Evolutionary conservation across 108 stramenopile genomes (phyloP).

Genomic region (Tribonema minus): DNA sequence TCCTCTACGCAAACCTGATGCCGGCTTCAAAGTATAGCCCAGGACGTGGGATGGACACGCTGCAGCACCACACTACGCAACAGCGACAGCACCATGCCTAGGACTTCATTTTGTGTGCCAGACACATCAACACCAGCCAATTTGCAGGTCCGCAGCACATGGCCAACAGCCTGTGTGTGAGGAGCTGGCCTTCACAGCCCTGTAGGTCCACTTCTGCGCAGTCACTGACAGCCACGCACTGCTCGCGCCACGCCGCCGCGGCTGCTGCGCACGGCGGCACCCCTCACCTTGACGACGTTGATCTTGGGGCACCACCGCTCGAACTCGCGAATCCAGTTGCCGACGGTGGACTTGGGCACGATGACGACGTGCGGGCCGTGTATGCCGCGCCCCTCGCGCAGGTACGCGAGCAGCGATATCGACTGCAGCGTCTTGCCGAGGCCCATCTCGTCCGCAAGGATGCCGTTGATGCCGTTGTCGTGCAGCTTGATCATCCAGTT

Average conservation of each 20-base stretch:
- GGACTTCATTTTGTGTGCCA: too few species aligned
- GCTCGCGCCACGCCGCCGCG: background rate
- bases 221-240: too few species aligned
- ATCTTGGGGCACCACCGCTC: constrained; percentile 88
- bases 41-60: too few species aligned
- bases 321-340: constrained; percentile 96
- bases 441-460: constrained; percentile 98
- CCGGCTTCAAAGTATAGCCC: too few species aligned
- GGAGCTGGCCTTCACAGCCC: too few species aligned
- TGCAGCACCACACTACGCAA: too few species aligned
- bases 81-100: too few species aligned
- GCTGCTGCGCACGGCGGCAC: constrained; percentile 8
- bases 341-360: constrained; percentile 87
- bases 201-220: too few species aligned
- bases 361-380: constrained; percentile 68
- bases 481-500: constrained; percentile 99
- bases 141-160: too few species aligned
- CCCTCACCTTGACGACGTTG: constrained; percentile 60
- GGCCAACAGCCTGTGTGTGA: background rate
- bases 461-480: constrained; percentile 97
- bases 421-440: constrained; percentile 89
- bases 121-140: too few species aligned
- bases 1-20: too few species aligned
- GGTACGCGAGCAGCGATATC: constrained; percentile 85
- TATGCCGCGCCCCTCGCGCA: constrained; percentile 65